Evolutionary conservation across 1,284 basidiomycete species (phyloP), one percentile per base, ranked within the genome.

Genomic region (Trametes versicolor): DNA sequence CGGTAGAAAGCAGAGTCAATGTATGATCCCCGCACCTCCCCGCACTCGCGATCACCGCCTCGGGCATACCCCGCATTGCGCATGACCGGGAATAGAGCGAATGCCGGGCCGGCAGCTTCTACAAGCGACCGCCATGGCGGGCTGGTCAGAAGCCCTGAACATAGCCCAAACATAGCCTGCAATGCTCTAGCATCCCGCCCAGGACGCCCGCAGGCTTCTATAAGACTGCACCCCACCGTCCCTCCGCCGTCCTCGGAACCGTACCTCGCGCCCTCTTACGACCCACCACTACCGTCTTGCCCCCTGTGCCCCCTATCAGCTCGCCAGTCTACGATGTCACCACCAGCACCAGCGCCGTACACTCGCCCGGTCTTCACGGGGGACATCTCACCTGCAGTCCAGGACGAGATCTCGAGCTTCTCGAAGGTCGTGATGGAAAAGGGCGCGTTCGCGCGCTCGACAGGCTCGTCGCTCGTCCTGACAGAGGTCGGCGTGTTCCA

Each of bases 371-470:
- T 51, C 12, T 62, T 62, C 54, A 51, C 32, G 12, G 61, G 61
- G 25, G 37, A 51, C 61, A 52, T 62, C 25, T 15, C 61, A 9
- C 53, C 54, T 15, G 27, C 49, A 4, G 49, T 52, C 23, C 61
- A 57, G 54, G 21, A 57, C 27, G 54, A 62, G 36, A 62, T 62
- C 34, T 4, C 27, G 15, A 45, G n/a, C 37, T 62, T 62, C 54
- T 62, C 61, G 48, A 15, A 51, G 27, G 39, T 50, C 23, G 61
- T 62, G 21, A 62, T 57, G 54, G 32, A 57, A 27, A 37, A 37
- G 23, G 59, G 60, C 25, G 49, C 55, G 36, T 66, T 66, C 55
- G 65, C 65, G 57, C 48, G 54, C 49, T 60, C 65, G 48, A 62
- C 52, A 4, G 60, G 61, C 32, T 48, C 52, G 17, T 41, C 57